Conservation (phyloP, 345 rosid species). For the Syzygium grande region DNA sequence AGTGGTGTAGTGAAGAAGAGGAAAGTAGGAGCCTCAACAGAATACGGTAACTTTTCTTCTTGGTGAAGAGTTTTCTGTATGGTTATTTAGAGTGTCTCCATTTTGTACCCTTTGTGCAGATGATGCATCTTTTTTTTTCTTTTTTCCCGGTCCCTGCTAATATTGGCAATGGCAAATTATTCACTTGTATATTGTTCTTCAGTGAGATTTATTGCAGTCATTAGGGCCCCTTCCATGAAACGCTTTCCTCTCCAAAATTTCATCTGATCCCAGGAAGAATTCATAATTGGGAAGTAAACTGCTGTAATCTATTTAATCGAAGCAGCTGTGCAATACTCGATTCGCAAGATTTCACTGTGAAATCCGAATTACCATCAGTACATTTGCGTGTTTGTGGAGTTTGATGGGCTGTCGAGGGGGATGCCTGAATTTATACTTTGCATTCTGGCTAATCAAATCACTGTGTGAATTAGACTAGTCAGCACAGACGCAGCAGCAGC, state of each 20-base stretch:
- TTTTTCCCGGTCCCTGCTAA: neutral
- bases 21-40: constrained; percentile 44
- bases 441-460: neutral
- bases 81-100: neutral
- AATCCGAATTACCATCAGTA: neutral
- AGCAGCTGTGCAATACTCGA: neutral
- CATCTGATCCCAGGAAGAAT: neutral
- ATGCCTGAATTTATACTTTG: neutral
- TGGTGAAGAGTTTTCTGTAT: constrained; percentile 33
- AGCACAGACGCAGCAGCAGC: neutral
- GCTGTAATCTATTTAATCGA: neutral
- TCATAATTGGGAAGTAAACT: neutral
- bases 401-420: neutral
- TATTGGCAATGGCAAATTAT: neutral
- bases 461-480: neutral
- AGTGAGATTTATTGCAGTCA: neutral
- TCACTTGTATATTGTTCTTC: neutral
- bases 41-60: constrained; percentile 68
- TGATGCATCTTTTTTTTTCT: neutral
- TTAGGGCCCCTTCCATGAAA: neutral
- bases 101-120: neutral
- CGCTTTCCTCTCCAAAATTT: neutral
- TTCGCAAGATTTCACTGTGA: neutral
- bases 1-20: constrained; percentile 49
- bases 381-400: neutral